Percentiles rank a stretch among this genome's conserved stretches.
Conservation (phyloP, 257 asterid species). For the Lantana camara region DNA sequence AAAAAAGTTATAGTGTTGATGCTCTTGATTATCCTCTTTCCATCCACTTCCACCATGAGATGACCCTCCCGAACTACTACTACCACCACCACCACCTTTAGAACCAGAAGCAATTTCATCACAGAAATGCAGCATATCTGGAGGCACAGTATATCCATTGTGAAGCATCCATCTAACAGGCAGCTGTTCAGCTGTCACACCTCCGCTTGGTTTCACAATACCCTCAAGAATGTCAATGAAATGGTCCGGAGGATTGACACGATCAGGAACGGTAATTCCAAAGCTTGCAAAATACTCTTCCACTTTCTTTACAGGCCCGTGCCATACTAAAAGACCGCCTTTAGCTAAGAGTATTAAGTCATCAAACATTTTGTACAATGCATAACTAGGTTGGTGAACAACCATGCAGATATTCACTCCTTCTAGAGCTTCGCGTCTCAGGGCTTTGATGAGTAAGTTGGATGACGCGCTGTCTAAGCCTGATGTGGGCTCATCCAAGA, state of each 20-base stretch:
- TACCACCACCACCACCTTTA: constrained; percentile 42
- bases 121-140: constrained; percentile 85
- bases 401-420: constrained; percentile 97
- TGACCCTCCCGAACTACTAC: constrained; percentile 27
- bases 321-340: constrained; percentile 91
- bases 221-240: constrained; percentile 94
- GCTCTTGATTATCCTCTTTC: constrained; percentile 49
- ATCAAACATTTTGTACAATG: constrained; percentile 93
- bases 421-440: constrained; percentile 94
- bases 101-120: constrained; percentile 76
- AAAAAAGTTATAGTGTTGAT: constrained; percentile 37
- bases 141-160: constrained; percentile 91
- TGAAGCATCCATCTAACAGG: constrained; percentile 99
- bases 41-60: constrained; percentile 32
- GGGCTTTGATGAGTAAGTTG: constrained; percentile 88
- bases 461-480: constrained; percentile 97
- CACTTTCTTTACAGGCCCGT: constrained; percentile 88
- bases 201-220: constrained; percentile 63
- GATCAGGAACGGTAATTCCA: constrained; percentile 80
- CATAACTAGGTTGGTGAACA: constrained; percentile 96
- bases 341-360: constrained; percentile 91
- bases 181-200: constrained; percentile 71
- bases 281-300: constrained; percentile 80
- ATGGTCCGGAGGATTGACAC: constrained; percentile 93
- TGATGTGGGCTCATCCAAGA: constrained; percentile 96